phyloP scores from a whole-genome alignment of 1,139 yeast species.

The Yamadazyma diospyri region DNA sequence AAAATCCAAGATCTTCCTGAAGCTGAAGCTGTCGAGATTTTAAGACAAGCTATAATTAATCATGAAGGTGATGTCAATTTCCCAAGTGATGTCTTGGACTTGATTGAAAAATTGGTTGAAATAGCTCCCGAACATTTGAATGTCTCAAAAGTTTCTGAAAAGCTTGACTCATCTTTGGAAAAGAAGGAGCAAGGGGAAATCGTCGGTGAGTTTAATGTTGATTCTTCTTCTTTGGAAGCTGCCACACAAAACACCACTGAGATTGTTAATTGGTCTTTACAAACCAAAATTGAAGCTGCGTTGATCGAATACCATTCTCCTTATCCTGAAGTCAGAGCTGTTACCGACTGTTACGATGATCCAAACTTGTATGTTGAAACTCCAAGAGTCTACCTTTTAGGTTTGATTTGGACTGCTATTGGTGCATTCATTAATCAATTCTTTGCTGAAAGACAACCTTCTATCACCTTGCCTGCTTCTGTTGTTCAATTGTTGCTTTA shows the following conservation, averaged over 20 bases:
- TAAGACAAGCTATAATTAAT: slow-evolving; percentile 35
- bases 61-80: slow-evolving; percentile 51
- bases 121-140: slow-evolving; percentile 5
- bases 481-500: slow-evolving; percentile 38
- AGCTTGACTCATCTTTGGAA: slow-evolving; percentile 1
- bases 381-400: slow-evolving; percentile 49
- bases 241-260: slow-evolving; percentile 10
- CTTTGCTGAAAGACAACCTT: slow-evolving; percentile 54
- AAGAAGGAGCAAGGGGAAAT: slow-evolving; percentile 12
- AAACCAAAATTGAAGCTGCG: slow-evolving; percentile 39
- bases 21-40: slow-evolving; percentile 39
- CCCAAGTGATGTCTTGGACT: slow-evolving; percentile 31
- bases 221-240: slow-evolving; percentile 11
- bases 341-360: slow-evolving; percentile 52
- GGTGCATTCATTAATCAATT: slow-evolving; percentile 59
- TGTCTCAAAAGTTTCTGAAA: slow-evolving; percentile 3
- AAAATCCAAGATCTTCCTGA: slow-evolving; percentile 33
- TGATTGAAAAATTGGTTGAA: slow-evolving; percentile 17
- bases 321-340: slow-evolving; percentile 62
- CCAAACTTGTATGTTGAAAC: slow-evolving; percentile 50
- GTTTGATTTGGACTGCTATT: slow-evolving; percentile 50
- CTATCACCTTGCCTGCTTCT: slow-evolving; percentile 39
- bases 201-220: slow-evolving; percentile 17
- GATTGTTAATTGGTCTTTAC: slow-evolving; percentile 22
- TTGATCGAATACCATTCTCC: slow-evolving; percentile 53